Evolutionary conservation across 768 basidiomycete genomes (phyloP), one percentile per base, ranked within the genome.

Genomic region (Lactarius vividus): DNA sequence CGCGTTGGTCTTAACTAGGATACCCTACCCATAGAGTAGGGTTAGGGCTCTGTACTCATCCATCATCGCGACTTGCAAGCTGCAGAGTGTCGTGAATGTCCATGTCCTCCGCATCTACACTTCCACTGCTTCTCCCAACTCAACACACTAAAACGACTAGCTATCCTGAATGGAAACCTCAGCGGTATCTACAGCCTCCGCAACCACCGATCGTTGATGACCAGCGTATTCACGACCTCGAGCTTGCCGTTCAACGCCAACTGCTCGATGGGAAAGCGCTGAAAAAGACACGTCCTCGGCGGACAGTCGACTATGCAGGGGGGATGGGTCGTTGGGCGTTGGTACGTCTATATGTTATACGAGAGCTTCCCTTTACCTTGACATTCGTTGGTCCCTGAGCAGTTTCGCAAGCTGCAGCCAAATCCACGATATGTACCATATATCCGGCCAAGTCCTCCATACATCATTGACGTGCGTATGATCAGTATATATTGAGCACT

Each of bases 281-380:
- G 68, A 96, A 94, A 83, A 96, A 94, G 81, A 95, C 92, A 56
- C 84, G 94, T 67, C 95, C 97, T 26, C 80, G 96, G 62, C 80
- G 94, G 78, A 98, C 97, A 23, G 96, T 98, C 15, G 97, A 98
- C 77, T 98, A 95, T 71, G 89, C 90, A 70, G 95, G 94, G 33
- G 88, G 88, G 2, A 82, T 96, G 77, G 91, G 89, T 18, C 83
- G 94, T 69, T 97, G 92, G 94, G 77, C 82, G 62, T 74, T 94
- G 78, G 95, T 97, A 73, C 16, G 65, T 49, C 33, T 46, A 3
- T 40, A 5, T 15, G 35, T 11, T 37, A 37, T 37, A 15, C 35
- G 8, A 44, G 23, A 10, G 23, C 26, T 13, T 54, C 2, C 7
- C 18, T 16, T 31, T 58, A 23, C 28, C 16, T 52, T 15, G 33